Percentiles rank a stretch among this genome's conserved stretches.
These are phyloP conservation scores for Chloris gayana DNA, from an alignment of 176 grass and related monocot genomes.

Conservation along the genomic window DNA sequence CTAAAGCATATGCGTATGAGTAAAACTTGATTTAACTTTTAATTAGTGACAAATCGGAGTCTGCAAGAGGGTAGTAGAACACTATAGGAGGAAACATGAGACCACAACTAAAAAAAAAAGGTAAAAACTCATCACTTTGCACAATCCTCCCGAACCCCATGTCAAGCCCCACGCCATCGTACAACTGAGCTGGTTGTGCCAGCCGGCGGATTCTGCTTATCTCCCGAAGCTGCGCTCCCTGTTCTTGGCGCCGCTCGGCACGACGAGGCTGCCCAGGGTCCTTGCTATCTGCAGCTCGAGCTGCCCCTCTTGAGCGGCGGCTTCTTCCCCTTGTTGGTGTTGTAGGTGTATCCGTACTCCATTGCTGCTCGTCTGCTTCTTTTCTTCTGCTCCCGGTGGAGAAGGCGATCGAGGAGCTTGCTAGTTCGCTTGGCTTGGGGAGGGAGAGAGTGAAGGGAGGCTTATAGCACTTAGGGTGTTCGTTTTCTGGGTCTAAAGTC, in stretches of 20 bases:
- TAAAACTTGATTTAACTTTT: too few relatives aligned
- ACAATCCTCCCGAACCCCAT: constrained; percentile 5
- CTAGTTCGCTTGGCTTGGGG: not conserved
- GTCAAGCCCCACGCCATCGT: not conserved
- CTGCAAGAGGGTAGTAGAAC: not conserved
- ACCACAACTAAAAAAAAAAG: not conserved
- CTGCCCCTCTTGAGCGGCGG: constrained; percentile 61
- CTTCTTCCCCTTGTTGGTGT: constrained; percentile 39
- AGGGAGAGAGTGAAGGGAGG: not conserved
- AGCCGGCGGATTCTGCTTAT: not conserved
- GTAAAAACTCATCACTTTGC: not conserved
- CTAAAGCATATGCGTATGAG: too few relatives aligned
- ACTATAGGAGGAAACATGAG: not conserved
- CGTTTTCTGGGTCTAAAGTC: too few relatives aligned
- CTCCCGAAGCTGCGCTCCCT: constrained; percentile 29
- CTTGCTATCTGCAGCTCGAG: constrained; percentile 53
- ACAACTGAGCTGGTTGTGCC: not conserved
- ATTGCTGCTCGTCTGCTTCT: constrained; percentile 19
- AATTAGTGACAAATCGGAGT: not conserved
- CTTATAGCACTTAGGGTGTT: too few relatives aligned
- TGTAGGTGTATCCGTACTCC: constrained; percentile 43
- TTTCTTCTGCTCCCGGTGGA: not conserved
- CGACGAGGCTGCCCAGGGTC: constrained; percentile 30
- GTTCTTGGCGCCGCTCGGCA: constrained; percentile 35
- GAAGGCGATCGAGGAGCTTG: not conserved